Evolutionary conservation across 345 rosid species (phyloP).

Genomic region (Acer saccharum): DNA sequence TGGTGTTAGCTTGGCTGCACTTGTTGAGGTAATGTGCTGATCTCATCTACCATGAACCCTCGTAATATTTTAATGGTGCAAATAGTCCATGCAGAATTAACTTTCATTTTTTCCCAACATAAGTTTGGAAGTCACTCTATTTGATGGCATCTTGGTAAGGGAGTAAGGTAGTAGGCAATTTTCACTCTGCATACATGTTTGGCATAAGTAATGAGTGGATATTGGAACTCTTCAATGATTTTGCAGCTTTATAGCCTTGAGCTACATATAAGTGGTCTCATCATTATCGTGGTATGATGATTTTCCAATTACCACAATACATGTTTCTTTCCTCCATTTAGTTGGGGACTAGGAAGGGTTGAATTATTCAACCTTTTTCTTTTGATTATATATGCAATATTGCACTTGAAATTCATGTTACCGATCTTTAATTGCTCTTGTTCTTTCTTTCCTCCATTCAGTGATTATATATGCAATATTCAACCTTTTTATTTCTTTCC

Average conservation of each 20-base stretch:
- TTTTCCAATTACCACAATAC: neutral
- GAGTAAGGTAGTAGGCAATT: neutral
- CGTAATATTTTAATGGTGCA: conserved; percentile 13
- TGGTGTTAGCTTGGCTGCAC: conserved; percentile 83
- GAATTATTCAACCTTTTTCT: neutral
- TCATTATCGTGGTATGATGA: neutral
- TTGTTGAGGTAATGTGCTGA: conserved; percentile 72
- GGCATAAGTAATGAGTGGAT: neutral
- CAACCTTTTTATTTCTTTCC: no score
- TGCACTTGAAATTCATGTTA: neutral
- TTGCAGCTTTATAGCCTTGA: no score
- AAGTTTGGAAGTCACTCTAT: neutral
- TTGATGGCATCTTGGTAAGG: neutral
- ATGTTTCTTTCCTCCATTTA: neutral
- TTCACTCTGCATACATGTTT: neutral
- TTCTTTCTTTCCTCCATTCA: no score
- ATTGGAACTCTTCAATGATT: neutral
- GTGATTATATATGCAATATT: no score
- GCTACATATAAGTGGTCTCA: neutral
- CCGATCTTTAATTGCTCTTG: neutral
- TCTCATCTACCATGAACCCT: conserved; percentile 14
- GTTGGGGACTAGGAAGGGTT: conserved; percentile 1
- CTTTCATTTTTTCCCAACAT: neutral
- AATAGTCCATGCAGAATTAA: neutral
- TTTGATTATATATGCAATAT: neutral